Conservation (phyloP, 2,329 filamentous ascomycete species). For the Phoma sp. region DNA sequence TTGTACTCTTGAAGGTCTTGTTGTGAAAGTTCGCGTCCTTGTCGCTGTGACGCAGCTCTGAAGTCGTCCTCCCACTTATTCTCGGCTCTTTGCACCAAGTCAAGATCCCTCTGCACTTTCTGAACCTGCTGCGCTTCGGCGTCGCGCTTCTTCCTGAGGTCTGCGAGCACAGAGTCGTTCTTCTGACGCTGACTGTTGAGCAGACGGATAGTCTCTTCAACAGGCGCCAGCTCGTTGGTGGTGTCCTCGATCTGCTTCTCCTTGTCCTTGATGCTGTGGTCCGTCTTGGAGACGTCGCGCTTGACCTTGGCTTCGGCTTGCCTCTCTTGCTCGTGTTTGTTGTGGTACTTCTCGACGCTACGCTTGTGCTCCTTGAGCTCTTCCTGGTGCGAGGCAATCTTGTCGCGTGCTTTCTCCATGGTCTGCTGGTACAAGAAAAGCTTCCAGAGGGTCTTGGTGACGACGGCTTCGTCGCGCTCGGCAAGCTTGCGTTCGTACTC, state of each 20-base stretch:
- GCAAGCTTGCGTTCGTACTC: conserved; percentile 90
- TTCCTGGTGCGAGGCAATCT: conserved; percentile 92
- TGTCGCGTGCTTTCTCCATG: conserved; percentile 87
- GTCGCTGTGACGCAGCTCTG: conserved; percentile 80
- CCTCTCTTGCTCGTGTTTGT: conserved; percentile 78
- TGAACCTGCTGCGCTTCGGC: conserved; percentile 71
- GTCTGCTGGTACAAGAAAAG: conserved; percentile 92
- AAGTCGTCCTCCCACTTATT: conserved; percentile 87
- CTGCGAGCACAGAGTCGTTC: conserved; percentile 70
- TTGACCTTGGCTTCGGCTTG: conserved; percentile 80
- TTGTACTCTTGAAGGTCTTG: conserved; percentile 91
- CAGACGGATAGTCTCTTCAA: conserved; percentile 86
- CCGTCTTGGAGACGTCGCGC: conserved; percentile 79
- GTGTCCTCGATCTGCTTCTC: conserved; percentile 87
- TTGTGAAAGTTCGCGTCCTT: conserved; percentile 84
- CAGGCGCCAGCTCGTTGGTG: conserved; percentile 82
- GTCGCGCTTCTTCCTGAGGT: conserved; percentile 77
- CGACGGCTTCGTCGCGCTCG: conserved; percentile 87
- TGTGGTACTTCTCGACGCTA: conserved; percentile 83
- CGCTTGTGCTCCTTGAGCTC: conserved; percentile 92
- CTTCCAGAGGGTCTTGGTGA: conserved; percentile 95
- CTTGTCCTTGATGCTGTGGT: conserved; percentile 82
- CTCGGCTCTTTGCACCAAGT: conserved; percentile 86
- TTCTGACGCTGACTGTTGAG: conserved; percentile 73
- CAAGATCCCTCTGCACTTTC: conserved; percentile 80